phyloP scores from a whole-genome alignment of 2,329 filamentous ascomycete species.

The Leptographium flavum region DNA sequence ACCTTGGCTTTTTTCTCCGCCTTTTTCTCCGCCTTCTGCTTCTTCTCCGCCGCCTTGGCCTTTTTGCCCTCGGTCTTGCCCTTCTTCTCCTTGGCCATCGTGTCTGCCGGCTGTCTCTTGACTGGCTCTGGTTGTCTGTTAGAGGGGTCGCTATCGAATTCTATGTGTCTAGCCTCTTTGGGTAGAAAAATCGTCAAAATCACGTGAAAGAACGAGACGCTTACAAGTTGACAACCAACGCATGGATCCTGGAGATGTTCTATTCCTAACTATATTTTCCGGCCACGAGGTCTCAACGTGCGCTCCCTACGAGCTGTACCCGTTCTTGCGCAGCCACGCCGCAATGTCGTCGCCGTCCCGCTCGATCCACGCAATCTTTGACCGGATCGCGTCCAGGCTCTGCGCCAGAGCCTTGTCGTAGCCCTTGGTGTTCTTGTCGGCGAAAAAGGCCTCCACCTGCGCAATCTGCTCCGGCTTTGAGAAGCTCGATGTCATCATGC shows the following conservation, averaged over 20 bases:
- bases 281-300: too few species aligned
- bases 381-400: conserved; percentile 68
- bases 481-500: conserved; percentile 70
- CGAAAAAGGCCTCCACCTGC: conserved; percentile 70
- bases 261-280: too few species aligned
- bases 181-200: too few species aligned
- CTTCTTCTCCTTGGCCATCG: conserved; percentile 32
- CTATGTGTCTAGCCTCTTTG: too few species aligned
- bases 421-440: conserved; percentile 63
- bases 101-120: too few species aligned
- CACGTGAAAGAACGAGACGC: too few species aligned
- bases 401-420: conserved; percentile 86
- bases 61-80: conserved; percentile 27
- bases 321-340: conserved; percentile 21
- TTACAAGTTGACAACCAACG: too few species aligned
- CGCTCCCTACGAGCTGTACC: conserved; percentile 11
- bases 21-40: conserved; percentile 74
- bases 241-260: too few species aligned
- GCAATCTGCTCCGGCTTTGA: conserved; percentile 61
- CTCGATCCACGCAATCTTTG: conserved; percentile 70
- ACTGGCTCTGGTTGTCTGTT: too few species aligned
- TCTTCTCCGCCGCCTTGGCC: conserved; percentile 44
- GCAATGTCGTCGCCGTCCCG: conserved; percentile 62
- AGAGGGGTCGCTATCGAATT: too few species aligned
- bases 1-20: conserved; percentile 71